Evolutionary conservation across 805 yeast species (phyloP).

Genomic region (Candida berthetii): DNA sequence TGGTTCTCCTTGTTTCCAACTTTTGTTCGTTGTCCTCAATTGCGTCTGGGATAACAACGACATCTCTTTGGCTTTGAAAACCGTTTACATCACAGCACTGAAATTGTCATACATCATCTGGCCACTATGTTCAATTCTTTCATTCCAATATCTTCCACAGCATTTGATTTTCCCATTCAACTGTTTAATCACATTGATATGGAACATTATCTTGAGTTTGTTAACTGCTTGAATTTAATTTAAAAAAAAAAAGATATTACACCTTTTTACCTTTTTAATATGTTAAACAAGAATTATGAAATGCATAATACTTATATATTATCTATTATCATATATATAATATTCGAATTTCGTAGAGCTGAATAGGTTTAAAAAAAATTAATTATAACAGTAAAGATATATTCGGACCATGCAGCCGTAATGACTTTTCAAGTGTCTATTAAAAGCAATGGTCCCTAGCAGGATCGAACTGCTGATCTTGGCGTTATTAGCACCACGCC

Average conservation of each 20-base stretch:
- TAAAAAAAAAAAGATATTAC: too few species aligned
- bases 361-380: too few species aligned
- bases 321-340: too few species aligned
- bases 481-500: constrained; percentile 51
- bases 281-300: too few species aligned
- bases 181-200: constrained; percentile 48
- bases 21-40: constrained; percentile 39
- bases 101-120: constrained; percentile 49
- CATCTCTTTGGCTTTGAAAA: constrained; percentile 22
- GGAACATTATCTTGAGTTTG: constrained; percentile 47
- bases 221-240: constrained; percentile 8
- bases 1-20: constrained; percentile 51
- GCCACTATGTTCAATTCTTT: constrained; percentile 49
- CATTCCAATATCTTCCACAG: constrained; percentile 43
- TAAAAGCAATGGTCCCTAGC: constrained; percentile 62
- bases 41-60: constrained; percentile 50
- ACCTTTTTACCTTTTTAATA: too few species aligned
- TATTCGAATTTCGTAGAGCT: too few species aligned
- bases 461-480: constrained; percentile 84
- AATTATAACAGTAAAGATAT: too few species aligned
- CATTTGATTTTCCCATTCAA: constrained; percentile 51
- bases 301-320: too few species aligned
- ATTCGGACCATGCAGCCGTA: too few species aligned
- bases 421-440: too few species aligned
- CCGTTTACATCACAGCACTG: constrained; percentile 39